Conservation (phyloP, 768 basidiomycete species). For the Coprinopsis marcescibilis region DNA sequence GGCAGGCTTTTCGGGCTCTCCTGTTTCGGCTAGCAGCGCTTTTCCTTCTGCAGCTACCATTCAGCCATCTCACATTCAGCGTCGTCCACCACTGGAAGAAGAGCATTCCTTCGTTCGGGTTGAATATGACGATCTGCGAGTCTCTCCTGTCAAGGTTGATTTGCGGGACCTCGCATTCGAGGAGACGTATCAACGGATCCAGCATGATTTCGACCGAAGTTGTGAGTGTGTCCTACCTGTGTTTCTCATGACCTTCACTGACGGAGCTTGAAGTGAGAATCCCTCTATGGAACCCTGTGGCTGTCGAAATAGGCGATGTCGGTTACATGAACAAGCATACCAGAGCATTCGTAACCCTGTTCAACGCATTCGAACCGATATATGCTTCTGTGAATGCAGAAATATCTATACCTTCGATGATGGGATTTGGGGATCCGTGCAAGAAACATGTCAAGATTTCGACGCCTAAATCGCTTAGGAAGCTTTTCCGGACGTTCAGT, state of each 20-base stretch:
- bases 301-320: slow-evolving; percentile 61
- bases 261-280: slow-evolving; percentile 39
- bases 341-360: slow-evolving; percentile 67
- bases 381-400: slow-evolving; percentile 17
- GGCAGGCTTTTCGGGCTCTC: neutral
- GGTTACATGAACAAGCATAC: slow-evolving; percentile 65
- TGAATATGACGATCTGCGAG: too few species aligned
- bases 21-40: neutral
- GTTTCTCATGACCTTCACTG: neutral
- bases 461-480: slow-evolving; percentile 10
- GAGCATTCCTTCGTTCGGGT: too few species aligned
- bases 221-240: slow-evolving; percentile 39
- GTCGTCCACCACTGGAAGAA: neutral
- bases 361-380: slow-evolving; percentile 58
- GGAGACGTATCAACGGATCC: slow-evolving; percentile 4
- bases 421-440: slow-evolving; percentile 11
- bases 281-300: slow-evolving; percentile 67
- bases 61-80: neutral
- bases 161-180: neutral
- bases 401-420: slow-evolving; percentile 13
- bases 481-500: slow-evolving; percentile 10
- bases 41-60: neutral
- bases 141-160: neutral
- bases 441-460: slow-evolving; percentile 5
- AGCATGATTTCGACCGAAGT: slow-evolving; percentile 64